These are phyloP conservation scores for Tetrahymena malaccensis DNA, from an alignment of 73 alveolate genomes.

Conservation along the genomic window DNA sequence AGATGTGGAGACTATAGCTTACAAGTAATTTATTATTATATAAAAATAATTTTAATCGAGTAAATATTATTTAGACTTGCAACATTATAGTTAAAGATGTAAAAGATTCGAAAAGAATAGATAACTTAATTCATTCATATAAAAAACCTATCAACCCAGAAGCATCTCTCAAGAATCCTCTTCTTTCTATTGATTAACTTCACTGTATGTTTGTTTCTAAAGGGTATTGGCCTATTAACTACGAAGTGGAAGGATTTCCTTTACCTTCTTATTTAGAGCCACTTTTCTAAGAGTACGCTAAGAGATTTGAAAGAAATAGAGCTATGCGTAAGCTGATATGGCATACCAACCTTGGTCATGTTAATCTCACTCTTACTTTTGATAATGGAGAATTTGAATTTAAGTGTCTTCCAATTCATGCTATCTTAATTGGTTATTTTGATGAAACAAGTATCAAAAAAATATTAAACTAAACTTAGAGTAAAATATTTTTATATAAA, in stretches of 20 bases:
- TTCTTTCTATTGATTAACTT: neutral
- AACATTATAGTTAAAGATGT: slow-evolving; percentile 31
- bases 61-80: neutral
- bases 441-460: slow-evolving; percentile 1
- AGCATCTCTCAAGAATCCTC: neutral
- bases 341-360: slow-evolving; percentile 40
- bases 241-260: slow-evolving; percentile 22
- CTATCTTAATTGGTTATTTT: slow-evolving; percentile 22
- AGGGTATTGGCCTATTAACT: slow-evolving; percentile 38
- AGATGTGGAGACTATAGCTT: slow-evolving; percentile 25
- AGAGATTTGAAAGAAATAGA: slow-evolving; percentile 10
- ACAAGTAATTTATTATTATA: neutral
- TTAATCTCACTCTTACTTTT: slow-evolving; percentile 8
- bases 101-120: slow-evolving; percentile 24
- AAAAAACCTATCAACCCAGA: neutral
- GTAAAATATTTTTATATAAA: neutral
- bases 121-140: slow-evolving; percentile 6
- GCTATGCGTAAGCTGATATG: slow-evolving; percentile 33
- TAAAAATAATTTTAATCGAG: neutral
- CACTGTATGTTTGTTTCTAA: slow-evolving; percentile 8
- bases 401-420: slow-evolving; percentile 39
- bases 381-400: slow-evolving; percentile 42
- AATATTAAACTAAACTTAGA: neutral
- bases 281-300: slow-evolving; percentile 20
- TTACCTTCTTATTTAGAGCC: slow-evolving; percentile 16